A percentile compares a stretch with the other conserved stretches of the same genome.
These are phyloP conservation scores for Aspergillus olivimuriae DNA, from an alignment of 495 filamentous ascomycete genomes.

Conservation along the genomic window DNA sequence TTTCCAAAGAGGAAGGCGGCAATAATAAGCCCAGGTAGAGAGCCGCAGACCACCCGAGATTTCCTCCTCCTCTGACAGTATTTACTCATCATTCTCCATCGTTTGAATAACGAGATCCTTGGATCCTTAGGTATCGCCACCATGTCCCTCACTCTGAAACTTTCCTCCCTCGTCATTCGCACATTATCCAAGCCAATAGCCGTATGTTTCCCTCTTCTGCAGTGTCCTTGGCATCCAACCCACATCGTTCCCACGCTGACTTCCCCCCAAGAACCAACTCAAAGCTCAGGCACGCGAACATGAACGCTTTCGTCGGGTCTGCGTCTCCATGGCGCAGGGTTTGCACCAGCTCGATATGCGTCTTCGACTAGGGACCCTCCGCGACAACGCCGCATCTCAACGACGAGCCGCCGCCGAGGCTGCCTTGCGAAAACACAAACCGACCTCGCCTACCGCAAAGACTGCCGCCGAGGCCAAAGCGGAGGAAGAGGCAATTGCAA, in stretches of 20 bases:
- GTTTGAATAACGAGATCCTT: no score
- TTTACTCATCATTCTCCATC: not conserved
- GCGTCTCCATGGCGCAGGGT: constrained; percentile 69
- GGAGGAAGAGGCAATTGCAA: constrained; percentile 47
- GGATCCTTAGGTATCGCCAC: no score
- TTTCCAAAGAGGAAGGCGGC: no score
- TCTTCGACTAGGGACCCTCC: constrained; percentile 74
- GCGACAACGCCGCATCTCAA: constrained; percentile 62
- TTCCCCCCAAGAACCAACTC: constrained; percentile 71
- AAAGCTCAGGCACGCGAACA: constrained; percentile 94
- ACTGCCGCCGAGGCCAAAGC: constrained; percentile 65
- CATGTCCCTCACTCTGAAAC: constrained; percentile 59
- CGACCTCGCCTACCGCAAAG: constrained; percentile 71
- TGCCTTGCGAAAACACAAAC: constrained; percentile 51
- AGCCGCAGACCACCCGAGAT: no score
- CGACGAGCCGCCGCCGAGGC: constrained; percentile 44
- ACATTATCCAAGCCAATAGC: constrained; percentile 70
- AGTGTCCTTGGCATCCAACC: constrained; percentile 30
- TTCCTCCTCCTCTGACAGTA: not conserved
- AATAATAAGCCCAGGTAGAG: no score
- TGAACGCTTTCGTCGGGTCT: constrained; percentile 73
- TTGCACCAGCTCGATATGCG: constrained; percentile 95
- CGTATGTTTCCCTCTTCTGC: constrained; percentile 35
- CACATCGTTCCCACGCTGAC: constrained; percentile 41
- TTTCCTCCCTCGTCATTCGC: constrained; percentile 60